Conservation (phyloP, 1,284 basidiomycete species). For the Cutaneotrichosporon dermatis region DNA sequence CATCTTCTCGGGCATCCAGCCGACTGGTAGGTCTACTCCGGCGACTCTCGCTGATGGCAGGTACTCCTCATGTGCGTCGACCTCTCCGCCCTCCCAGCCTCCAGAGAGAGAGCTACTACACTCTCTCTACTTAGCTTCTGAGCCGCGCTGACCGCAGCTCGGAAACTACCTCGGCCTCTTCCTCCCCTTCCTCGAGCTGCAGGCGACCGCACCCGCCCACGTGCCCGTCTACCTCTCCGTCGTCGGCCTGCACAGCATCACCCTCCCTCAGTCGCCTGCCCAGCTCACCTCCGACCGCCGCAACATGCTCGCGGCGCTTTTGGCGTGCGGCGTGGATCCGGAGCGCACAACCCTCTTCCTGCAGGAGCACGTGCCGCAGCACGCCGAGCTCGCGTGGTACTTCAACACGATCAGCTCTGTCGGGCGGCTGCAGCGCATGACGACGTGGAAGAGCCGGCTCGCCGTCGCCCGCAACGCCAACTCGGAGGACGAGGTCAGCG, state of each 20-base stretch:
- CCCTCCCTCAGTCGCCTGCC: constrained; percentile 75
- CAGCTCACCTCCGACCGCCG: constrained; percentile 60
- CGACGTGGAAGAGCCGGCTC: constrained; percentile 70
- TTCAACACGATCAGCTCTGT: constrained; percentile 78
- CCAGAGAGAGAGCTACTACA: no score
- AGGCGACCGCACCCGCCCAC: constrained; percentile 57
- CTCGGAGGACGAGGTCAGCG: constrained; percentile 70
- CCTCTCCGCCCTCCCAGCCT: not conserved
- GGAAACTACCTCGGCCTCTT: constrained; percentile 79
- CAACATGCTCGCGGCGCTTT: constrained; percentile 75
- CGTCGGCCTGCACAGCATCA: constrained; percentile 88
- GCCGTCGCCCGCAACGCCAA: constrained; percentile 69
- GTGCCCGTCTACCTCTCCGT: constrained; percentile 77
- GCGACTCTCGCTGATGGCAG: constrained; percentile 54
- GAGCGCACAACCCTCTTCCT: constrained; percentile 72
- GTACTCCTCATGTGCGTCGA: constrained; percentile 69
- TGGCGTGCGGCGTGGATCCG: constrained; percentile 82
- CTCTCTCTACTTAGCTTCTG: no score
- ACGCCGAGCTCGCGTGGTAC: constrained; percentile 88
- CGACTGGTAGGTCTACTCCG: constrained; percentile 43
- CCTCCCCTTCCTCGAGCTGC: constrained; percentile 54
- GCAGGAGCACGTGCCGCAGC: constrained; percentile 80
- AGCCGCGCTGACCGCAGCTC: constrained; percentile 55
- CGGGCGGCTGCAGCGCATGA: constrained; percentile 81
- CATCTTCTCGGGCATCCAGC: constrained; percentile 56